Evolutionary conservation across 2,329 filamentous ascomycete genomes (phyloP).

Genomic region (Xylariales sp.): DNA sequence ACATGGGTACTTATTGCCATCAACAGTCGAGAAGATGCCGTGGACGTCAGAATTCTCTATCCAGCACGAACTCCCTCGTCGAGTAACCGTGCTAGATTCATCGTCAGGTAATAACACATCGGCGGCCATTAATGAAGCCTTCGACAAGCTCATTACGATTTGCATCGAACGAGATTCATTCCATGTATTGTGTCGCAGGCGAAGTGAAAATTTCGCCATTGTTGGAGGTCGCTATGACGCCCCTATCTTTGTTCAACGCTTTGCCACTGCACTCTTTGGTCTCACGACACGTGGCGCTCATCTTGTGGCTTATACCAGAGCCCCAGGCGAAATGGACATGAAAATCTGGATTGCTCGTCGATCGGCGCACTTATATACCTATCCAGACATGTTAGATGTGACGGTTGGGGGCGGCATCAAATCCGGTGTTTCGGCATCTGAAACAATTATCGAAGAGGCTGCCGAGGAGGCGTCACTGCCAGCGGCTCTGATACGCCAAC

Average conservation of each 20-base stretch:
- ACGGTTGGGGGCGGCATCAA: constrained; percentile 69
- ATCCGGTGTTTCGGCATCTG: constrained; percentile 56
- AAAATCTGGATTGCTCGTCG: constrained; percentile 67
- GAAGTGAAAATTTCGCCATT: constrained; percentile 26
- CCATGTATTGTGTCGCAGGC: constrained; percentile 17
- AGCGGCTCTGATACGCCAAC: constrained; percentile 49
- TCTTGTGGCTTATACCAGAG: constrained; percentile 52
- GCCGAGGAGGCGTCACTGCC: constrained; percentile 67
- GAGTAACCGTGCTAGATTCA: constrained; percentile 22
- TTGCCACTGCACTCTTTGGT: constrained; percentile 56
- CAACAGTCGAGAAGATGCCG: constrained; percentile 39
- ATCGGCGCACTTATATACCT: constrained; percentile 60
- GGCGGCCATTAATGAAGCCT: constrained; percentile 20
- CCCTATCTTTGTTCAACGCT: constrained; percentile 42
- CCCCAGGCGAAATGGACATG: no score
- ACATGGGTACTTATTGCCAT: constrained; percentile 44
- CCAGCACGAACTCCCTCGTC: constrained; percentile 20
- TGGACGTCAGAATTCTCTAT: constrained; percentile 32
- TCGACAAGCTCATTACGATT: constrained; percentile 20
- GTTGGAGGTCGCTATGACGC: constrained; percentile 19
- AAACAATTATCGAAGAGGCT: constrained; percentile 63
- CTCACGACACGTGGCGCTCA: constrained; percentile 58
- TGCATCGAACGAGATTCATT: constrained; percentile 17
- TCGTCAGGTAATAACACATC: constrained; percentile 17
- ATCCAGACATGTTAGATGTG: constrained; percentile 67